Percentiles rank a stretch among this genome's conserved stretches.
Evolutionary conservation across 306 rosid genomes (phyloP).

Genomic region (barrel medic (Medicago truncatula)): MtrunA17r5.0-ANR NC_053046.1:37740501-37741000

Average conservation of each 20-base stretch:
- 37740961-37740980: too few relatives aligned
- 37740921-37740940: too few relatives aligned
- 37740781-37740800: too few relatives aligned
- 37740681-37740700: slow-evolving; percentile 61
- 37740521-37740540: neutral
- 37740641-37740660: slow-evolving; percentile 91
- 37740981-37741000: too few relatives aligned
- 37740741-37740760: neutral
- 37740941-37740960: too few relatives aligned
- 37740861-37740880: neutral
- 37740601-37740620: slow-evolving; percentile 63
- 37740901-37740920: too few relatives aligned
- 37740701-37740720: neutral
- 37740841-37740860: neutral
- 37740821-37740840: neutral
- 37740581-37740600: slow-evolving; percentile 72
- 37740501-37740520: slow-evolving; percentile 11
- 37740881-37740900: too few relatives aligned
- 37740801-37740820: too few relatives aligned
- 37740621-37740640: slow-evolving; percentile 72
- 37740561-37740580: slow-evolving; percentile 65
- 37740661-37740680: slow-evolving; percentile 71
- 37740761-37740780: too few relatives aligned
- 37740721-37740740: neutral
- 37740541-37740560: slow-evolving; percentile 49